Conservation (phyloP, 192 early-diverging fungal genomes). For the Endogone sp. region DNA sequence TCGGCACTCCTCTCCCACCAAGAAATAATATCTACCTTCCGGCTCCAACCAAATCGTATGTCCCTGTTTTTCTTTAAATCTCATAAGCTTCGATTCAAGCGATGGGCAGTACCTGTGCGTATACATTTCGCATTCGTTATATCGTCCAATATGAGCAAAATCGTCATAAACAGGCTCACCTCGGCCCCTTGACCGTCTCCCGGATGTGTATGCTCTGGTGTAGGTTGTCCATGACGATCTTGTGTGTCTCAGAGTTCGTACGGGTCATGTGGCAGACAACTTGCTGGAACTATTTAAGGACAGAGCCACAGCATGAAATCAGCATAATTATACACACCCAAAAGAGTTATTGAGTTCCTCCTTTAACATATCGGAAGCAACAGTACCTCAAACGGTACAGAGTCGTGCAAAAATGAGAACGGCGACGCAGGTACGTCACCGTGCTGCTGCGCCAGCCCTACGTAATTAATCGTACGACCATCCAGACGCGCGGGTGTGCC, state of each 20-base stretch:
- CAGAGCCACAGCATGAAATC: too few relatives aligned
- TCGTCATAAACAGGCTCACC: slow-evolving; percentile 10
- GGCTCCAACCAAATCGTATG: slow-evolving; percentile 82
- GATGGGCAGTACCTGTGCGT: slow-evolving; percentile 76
- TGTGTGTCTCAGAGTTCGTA: slow-evolving; percentile 62
- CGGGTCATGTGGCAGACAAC: slow-evolving; percentile 73
- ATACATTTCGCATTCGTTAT: too few relatives aligned
- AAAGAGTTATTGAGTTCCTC: too few relatives aligned
- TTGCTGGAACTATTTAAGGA: slow-evolving; percentile 41
- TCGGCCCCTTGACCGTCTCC: slow-evolving; percentile 78
- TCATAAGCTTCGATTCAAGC: slow-evolving; percentile 74
- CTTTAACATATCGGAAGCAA: too few relatives aligned
- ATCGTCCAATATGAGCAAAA: not conserved
- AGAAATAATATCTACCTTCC: slow-evolving; percentile 42
- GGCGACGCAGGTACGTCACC: slow-evolving; percentile 70
- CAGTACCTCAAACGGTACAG: slow-evolving; percentile 56
- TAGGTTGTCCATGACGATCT: slow-evolving; percentile 67
- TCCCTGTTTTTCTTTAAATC: slow-evolving; percentile 60
- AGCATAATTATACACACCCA: too few relatives aligned
- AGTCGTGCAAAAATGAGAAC: slow-evolving; percentile 72
- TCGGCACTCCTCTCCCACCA: not conserved
- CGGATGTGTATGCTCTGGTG: slow-evolving; percentile 78
- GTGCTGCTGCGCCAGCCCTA: slow-evolving; percentile 54
- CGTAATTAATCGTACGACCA: slow-evolving; percentile 72
- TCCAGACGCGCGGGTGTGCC: slow-evolving; percentile 78